Evolutionary conservation across 108 stramenopile species (phyloP).

Genomic region (Cyclotella choctawhatcheeana): DNA sequence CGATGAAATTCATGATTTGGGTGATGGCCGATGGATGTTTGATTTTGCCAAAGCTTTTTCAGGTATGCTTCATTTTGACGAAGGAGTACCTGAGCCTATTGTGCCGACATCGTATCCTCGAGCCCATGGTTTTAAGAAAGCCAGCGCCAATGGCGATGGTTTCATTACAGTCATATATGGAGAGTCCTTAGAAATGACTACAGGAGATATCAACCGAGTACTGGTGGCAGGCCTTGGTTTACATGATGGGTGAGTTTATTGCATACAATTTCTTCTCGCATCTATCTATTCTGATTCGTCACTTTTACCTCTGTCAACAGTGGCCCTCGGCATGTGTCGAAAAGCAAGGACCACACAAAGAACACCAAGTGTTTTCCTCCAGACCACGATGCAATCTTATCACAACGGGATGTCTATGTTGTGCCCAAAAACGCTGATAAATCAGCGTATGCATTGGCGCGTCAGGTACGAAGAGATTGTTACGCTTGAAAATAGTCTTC

Average conservation of each 20-base stretch:
- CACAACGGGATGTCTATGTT: constrained; percentile 38
- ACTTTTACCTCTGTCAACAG: no score
- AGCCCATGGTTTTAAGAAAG: constrained; percentile 33
- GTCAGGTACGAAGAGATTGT: no score
- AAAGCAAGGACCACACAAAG: constrained; percentile 3
- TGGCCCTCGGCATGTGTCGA: constrained; percentile 24
- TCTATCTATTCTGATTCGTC: no score
- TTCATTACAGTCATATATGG: constrained; percentile 45
- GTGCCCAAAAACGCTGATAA: constrained; percentile 3
- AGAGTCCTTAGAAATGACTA: constrained; percentile 47
- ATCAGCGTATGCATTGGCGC: constrained; percentile 12
- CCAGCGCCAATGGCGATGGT: constrained; percentile 8
- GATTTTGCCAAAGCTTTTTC: constrained; percentile 51
- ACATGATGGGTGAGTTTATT: no score
- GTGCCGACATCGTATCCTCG: constrained; percentile 36
- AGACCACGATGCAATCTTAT: constrained; percentile 38
- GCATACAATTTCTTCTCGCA: no score
- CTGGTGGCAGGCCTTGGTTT: constrained; percentile 42
- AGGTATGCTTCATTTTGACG: constrained; percentile 50
- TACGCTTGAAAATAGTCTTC: no score
- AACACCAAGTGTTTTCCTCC: constrained; percentile 27
- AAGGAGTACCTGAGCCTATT: constrained; percentile 44
- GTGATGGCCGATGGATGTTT: constrained; percentile 42
- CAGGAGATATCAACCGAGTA: constrained; percentile 51
- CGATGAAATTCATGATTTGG: constrained; percentile 45